phyloP scores from a whole-genome alignment of 1,284 basidiomycete species.

The Neonothopanus nambi region DNA sequence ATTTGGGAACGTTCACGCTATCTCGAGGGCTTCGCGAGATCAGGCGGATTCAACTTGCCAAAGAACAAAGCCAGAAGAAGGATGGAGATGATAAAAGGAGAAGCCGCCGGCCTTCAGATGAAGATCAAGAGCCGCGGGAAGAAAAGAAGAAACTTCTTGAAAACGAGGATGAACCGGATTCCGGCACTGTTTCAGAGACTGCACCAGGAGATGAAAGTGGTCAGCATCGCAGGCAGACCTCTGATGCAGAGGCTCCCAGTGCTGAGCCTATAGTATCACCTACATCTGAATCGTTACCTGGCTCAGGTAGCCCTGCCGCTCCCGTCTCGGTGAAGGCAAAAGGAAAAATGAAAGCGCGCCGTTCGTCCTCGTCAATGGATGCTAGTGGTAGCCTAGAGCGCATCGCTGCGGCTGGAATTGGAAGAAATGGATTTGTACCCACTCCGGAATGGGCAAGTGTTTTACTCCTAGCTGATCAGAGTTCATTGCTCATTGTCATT shows the following conservation, averaged over 20 bases:
- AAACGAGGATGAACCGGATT: slow-evolving; percentile 38
- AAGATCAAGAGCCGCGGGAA: slow-evolving; percentile 41
- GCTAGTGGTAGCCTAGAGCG: slow-evolving; percentile 59
- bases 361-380: slow-evolving; percentile 61
- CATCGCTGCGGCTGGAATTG: slow-evolving; percentile 65
- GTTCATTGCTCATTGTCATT: slow-evolving; percentile 4
- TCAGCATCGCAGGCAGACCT: neutral
- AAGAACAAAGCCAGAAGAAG: slow-evolving; percentile 54
- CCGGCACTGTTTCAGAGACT: slow-evolving; percentile 14
- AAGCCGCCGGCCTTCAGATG: slow-evolving; percentile 33
- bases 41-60: slow-evolving; percentile 67
- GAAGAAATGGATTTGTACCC: slow-evolving; percentile 87
- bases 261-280: slow-evolving; percentile 41
- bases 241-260: slow-evolving; percentile 25
- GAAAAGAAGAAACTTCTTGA: slow-evolving; percentile 66
- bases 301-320: slow-evolving; percentile 18
- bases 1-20: slow-evolving; percentile 87
- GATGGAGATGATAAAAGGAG: slow-evolving; percentile 37
- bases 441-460: slow-evolving; percentile 89
- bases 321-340: slow-evolving; percentile 77
- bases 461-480: neutral
- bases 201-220: slow-evolving; percentile 8
- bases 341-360: slow-evolving; percentile 81
- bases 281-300: slow-evolving; percentile 35
- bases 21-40: slow-evolving; percentile 83